Evolutionary conservation across 129 eudicot species (phyloP).

Genomic region (carrot (Daucus carota)): DNA sequence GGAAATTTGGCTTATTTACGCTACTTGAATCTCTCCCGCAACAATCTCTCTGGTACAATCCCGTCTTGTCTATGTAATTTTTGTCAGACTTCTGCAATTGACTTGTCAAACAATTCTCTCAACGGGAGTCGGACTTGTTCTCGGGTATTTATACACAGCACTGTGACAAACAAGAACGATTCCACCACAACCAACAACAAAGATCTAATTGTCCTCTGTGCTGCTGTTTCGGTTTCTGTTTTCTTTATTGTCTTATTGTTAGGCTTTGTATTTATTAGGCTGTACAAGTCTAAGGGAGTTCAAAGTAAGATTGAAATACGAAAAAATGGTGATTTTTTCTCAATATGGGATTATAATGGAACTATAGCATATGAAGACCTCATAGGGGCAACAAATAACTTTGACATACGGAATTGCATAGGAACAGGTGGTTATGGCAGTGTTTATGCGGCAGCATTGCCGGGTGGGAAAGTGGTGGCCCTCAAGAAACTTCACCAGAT

Average conservation of each 20-base stretch:
- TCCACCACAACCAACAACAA: neutral
- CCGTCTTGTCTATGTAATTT: neutral
- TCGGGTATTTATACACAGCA: neutral
- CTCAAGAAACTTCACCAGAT: constrained; percentile 4
- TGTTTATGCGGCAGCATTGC: constrained; percentile 4
- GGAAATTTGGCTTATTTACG: neutral
- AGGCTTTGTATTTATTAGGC: neutral
- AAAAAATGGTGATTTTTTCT: constrained; percentile 1
- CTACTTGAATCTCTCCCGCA: neutral
- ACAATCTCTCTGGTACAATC: neutral
- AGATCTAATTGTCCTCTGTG: neutral
- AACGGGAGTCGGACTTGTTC: neutral
- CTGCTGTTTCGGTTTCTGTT: neutral
- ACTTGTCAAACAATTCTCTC: neutral
- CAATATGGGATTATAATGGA: constrained; percentile 13
- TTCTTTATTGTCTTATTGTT: neutral
- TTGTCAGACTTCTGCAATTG: neutral
- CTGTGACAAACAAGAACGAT: neutral
- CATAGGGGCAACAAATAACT: neutral
- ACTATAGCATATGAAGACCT: constrained; percentile 5
- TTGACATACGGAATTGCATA: neutral
- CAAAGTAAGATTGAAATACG: neutral
- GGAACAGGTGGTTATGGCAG: constrained; percentile 8
- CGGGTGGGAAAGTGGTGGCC: constrained; percentile 7
- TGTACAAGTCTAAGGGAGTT: neutral